Base-by-base conservation (phyloP, 1,284 basidiomycete genomes). In the Melanopsichium pennsylvanicum region DNA sequence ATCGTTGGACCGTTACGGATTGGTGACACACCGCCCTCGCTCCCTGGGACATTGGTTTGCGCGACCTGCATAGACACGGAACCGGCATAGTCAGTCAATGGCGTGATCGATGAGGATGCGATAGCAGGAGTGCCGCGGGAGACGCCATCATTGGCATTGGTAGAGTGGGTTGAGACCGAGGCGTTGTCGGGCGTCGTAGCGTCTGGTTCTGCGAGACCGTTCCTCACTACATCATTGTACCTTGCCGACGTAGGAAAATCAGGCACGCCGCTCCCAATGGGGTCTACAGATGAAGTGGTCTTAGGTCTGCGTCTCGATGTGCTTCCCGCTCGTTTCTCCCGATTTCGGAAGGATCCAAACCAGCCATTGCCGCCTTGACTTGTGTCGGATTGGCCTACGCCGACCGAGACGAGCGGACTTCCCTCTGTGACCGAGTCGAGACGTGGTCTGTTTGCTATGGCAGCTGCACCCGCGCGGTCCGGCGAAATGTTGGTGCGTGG, bases 321-420 rank as follows among this genome's bases (percentile, higher is more conserved):
- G 33, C 66, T 69, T 12, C 51, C 57, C 1, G 69, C 56, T 36
- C 67, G 26, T 37, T 60, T 64, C 25, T 64, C 61, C 10, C 69
- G 58, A 18, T 60, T 63, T 25, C 69, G 57, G 49, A 71, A 67
- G 19, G 61, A 62, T 19, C 58, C 69, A 38, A 71, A 71, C 69
- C 69, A 71, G 33, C 69, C 59, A 13, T 63, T 63, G 18, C 57
- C 42, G 10, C 46, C 47, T 31, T 46, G 47, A 29, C 34, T 48
- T 11, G 47, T 11, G 10, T 62, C 64, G 6, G 50, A 13, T 13
- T 42, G 45, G 18, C 45, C 50, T 13, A 42, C 35, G 22, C 40
- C 47, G 15, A 35, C 37, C 2, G 58, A 40, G 13, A 34, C 44
- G 15, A 50, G 33, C 13, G 55, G 23, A 18, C 58, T 58, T 15